Evolutionary conservation across 2,329 filamentous ascomycete genomes (phyloP).

Genomic region (Leptographium wingfieldii): DNA sequence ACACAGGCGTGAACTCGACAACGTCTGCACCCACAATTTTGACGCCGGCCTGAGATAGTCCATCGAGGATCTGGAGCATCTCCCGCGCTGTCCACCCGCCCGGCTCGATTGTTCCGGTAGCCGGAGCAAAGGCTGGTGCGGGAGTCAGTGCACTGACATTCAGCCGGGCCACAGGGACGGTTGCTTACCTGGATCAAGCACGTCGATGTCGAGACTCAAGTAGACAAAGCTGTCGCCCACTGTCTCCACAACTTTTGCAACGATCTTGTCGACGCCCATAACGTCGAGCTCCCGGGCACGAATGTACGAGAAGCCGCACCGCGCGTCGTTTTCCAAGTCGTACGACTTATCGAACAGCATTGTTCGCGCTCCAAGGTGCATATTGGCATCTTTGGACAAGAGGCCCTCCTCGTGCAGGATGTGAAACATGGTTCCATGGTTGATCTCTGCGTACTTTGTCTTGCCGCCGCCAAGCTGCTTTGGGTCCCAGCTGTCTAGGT

Average conservation of each 20-base stretch:
- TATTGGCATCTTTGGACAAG: constrained; percentile 10
- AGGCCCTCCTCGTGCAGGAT: constrained; percentile 44
- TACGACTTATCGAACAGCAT: constrained; percentile 23
- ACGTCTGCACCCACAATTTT: constrained; percentile 69
- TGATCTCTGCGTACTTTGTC: constrained; percentile 44
- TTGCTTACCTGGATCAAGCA: constrained; percentile 47
- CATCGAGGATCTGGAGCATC: constrained; percentile 59
- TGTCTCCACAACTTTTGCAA: constrained; percentile 46
- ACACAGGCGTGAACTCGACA: constrained; percentile 67
- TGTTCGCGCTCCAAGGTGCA: constrained; percentile 47
- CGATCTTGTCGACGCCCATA: constrained; percentile 50
- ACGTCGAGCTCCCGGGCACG: constrained; percentile 58
- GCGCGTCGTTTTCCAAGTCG: constrained; percentile 41
- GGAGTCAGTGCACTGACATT: background rate
- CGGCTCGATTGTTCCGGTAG: constrained; percentile 66
- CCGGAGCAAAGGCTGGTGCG: constrained; percentile 17
- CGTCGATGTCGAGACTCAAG: constrained; percentile 67
- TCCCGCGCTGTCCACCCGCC: constrained; percentile 73
- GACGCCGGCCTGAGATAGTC: constrained; percentile 44
- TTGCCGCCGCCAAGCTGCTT: constrained; percentile 33
- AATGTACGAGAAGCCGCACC: constrained; percentile 45
- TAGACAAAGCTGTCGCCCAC: constrained; percentile 46
- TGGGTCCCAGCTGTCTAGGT: constrained; percentile 56
- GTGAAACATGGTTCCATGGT: constrained; percentile 49
- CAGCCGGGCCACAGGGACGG: background rate